Evolutionary conservation across 768 basidiomycete genomes (phyloP).

Genomic region (Tephrocybe sp.): DNA sequence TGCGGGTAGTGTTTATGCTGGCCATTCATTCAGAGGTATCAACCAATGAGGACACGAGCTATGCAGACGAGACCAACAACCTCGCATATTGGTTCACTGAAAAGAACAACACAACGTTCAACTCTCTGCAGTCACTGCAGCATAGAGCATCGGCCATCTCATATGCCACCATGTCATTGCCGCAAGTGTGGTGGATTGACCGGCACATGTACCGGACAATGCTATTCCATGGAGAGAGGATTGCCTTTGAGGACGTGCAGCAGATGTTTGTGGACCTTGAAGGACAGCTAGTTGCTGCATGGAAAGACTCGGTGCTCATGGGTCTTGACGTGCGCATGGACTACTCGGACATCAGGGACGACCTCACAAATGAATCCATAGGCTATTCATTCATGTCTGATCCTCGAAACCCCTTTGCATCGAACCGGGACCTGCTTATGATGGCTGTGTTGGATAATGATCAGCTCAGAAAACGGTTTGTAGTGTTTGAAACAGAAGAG

Average conservation of each 20-base stretch:
- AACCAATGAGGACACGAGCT: neutral
- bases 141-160: slow-evolving; percentile 19
- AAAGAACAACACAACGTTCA: slow-evolving; percentile 19
- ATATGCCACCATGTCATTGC: slow-evolving; percentile 10
- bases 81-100: slow-evolving; percentile 8
- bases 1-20: slow-evolving; percentile 4
- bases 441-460: neutral
- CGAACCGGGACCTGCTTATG: neutral
- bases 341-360: no score
- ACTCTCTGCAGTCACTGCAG: slow-evolving; percentile 16
- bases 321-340: no score
- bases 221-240: slow-evolving; percentile 17
- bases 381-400: slow-evolving; percentile 24
- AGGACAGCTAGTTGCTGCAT: slow-evolving; percentile 5
- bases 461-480: neutral
- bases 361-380: slow-evolving; percentile 6
- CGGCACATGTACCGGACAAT: slow-evolving; percentile 7
- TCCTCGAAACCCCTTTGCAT: slow-evolving; percentile 7
- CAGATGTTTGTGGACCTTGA: slow-evolving; percentile 13
- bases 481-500: no score
- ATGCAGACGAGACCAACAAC: neutral
- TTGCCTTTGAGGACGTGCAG: slow-evolving; percentile 6
- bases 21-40: slow-evolving; percentile 1
- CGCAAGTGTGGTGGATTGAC: slow-evolving; percentile 20
- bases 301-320: no score